phyloP scores from a whole-genome alignment of 805 yeast genomes.

The Sungouiozyma intestinalis region DNA sequence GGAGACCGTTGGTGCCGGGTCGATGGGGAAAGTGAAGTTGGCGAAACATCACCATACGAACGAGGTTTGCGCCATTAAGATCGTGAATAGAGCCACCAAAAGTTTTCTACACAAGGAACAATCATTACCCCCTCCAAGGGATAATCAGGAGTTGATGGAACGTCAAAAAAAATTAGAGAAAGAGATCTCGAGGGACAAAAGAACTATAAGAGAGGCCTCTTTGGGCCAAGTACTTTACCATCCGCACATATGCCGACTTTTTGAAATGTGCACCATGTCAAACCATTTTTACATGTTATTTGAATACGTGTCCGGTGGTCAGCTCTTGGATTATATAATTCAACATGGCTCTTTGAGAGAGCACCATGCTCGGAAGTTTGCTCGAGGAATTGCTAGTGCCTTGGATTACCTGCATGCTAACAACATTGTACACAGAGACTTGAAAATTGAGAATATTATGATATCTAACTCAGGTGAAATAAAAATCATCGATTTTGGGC shows the following conservation, averaged over 20 bases:
- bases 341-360: slow-evolving; percentile 93
- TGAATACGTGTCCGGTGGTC: slow-evolving; percentile 96
- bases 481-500: slow-evolving; percentile 92
- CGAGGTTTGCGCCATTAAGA: slow-evolving; percentile 84
- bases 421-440: slow-evolving; percentile 92
- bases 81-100: slow-evolving; percentile 82
- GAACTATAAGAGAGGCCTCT: slow-evolving; percentile 93
- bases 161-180: slow-evolving; percentile 64
- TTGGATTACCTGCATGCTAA: slow-evolving; percentile 88
- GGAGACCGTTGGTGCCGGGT: slow-evolving; percentile 94
- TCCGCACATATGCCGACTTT: slow-evolving; percentile 82
- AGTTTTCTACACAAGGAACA: slow-evolving; percentile 63
- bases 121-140: slow-evolving; percentile 55
- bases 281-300: slow-evolving; percentile 94
- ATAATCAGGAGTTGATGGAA: slow-evolving; percentile 45
- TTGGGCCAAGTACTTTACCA: slow-evolving; percentile 83
- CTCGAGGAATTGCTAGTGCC: slow-evolving; percentile 90
- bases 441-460: slow-evolving; percentile 93
- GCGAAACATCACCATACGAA: slow-evolving; percentile 77
- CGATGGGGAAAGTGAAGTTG: slow-evolving; percentile 96
- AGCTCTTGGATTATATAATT: slow-evolving; percentile 92
- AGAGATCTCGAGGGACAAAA: slow-evolving; percentile 79
- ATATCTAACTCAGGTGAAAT: slow-evolving; percentile 89
- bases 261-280: slow-evolving; percentile 93
- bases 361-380: slow-evolving; percentile 86